phyloP scores from a whole-genome alignment of 1,284 basidiomycete species.

The Tremellales sp. region DNA sequence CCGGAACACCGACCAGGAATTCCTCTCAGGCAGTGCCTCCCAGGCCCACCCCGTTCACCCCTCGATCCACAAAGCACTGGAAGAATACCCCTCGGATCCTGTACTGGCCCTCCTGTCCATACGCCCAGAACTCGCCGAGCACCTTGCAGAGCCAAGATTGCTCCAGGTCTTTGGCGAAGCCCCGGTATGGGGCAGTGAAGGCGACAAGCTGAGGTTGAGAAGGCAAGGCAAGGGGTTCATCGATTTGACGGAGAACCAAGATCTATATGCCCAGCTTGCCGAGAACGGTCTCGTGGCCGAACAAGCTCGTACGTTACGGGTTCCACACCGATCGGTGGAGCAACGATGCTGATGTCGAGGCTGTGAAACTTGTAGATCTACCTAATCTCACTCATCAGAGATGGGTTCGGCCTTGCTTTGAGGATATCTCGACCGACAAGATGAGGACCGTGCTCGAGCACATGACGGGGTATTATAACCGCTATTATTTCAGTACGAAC shows the following conservation, averaged over 20 bases:
- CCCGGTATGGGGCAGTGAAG: conserved; percentile 23
- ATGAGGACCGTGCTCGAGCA: conserved; percentile 21
- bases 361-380: conserved; percentile 14
- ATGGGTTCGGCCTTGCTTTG: conserved; percentile 16
- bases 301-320: conserved; percentile 4
- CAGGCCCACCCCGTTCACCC: too few species aligned
- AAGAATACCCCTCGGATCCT: conserved; percentile 15
- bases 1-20: too few species aligned
- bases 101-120: conserved; percentile 14
- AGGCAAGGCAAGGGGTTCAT: conserved; percentile 19
- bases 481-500: conserved; percentile 16
- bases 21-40: too few species aligned
- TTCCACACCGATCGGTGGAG: not conserved
- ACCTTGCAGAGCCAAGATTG: conserved; percentile 15
- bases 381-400: conserved; percentile 18
- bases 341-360: not conserved
- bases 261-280: not conserved
- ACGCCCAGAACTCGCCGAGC: conserved; percentile 12
- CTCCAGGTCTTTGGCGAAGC: conserved; percentile 15
- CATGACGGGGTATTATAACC: conserved; percentile 20
- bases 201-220: conserved; percentile 24
- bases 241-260: conserved; percentile 21
- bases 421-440: conserved; percentile 13
- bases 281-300: not conserved
- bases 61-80: conserved; percentile 10